phyloP scores from a whole-genome alignment of 805 yeast species.

The Clavispora carvajalis region DNA sequence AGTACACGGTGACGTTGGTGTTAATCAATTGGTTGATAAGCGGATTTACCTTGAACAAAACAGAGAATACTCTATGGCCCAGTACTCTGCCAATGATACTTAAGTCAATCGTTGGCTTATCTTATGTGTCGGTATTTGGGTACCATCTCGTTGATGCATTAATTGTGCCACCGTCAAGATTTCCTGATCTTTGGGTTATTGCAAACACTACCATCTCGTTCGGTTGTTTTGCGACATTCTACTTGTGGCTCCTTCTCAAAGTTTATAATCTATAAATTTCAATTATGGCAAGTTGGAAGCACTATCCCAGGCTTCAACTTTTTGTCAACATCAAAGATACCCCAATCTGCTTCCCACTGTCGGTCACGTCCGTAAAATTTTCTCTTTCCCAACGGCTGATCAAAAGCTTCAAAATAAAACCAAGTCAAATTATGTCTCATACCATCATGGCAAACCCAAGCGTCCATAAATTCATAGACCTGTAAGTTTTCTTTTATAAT shows the following conservation, averaged over 20 bases:
- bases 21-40: slow-evolving; percentile 80
- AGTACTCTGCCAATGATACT: slow-evolving; percentile 19
- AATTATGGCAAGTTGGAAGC: background rate
- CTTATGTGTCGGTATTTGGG: slow-evolving; percentile 39
- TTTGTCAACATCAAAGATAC: slow-evolving; percentile 36
- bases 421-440: slow-evolving; percentile 35
- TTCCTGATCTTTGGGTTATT: slow-evolving; percentile 85
- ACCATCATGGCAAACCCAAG: slow-evolving; percentile 45
- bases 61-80: slow-evolving; percentile 19
- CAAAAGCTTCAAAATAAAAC: slow-evolving; percentile 67
- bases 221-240: slow-evolving; percentile 67
- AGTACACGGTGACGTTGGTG: slow-evolving; percentile 56
- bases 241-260: slow-evolving; percentile 74
- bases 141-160: slow-evolving; percentile 53
- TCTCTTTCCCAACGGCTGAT: slow-evolving; percentile 60
- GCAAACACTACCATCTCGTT: slow-evolving; percentile 71
- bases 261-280: slow-evolving; percentile 19
- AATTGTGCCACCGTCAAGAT: slow-evolving; percentile 48
- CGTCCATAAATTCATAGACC: slow-evolving; percentile 40
- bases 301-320: background rate
- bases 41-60: slow-evolving; percentile 40
- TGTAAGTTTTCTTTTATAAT: background rate
- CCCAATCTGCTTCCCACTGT: slow-evolving; percentile 72
- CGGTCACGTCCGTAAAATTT: slow-evolving; percentile 44
- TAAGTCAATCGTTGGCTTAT: slow-evolving; percentile 20